A percentile compares a stretch with the other conserved stretches of the same genome.
These are phyloP conservation scores for Yueomyces sp. DNA, from an alignment of 805 yeast species.

Conservation along the genomic window DNA sequence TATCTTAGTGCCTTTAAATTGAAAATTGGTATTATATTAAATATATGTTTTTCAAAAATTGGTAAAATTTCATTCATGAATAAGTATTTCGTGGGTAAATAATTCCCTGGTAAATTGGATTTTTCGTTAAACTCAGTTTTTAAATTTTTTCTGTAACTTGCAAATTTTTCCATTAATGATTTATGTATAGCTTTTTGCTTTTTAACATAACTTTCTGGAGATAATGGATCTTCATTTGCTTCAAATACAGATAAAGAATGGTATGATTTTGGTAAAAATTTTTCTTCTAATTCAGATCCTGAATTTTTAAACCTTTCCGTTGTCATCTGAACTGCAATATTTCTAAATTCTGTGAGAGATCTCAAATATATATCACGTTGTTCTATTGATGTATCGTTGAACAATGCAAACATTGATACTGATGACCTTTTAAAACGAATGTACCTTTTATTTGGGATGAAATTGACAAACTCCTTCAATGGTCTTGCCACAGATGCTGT, in stretches of 20 bases:
- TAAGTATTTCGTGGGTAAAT: constrained; percentile 8
- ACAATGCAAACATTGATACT: constrained; percentile 10
- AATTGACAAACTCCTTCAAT: constrained; percentile 5
- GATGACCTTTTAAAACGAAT: constrained; percentile 20
- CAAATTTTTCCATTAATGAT: constrained; percentile 17
- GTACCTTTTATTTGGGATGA: constrained; percentile 15
- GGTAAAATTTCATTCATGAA: constrained; percentile 13
- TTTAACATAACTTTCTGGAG: constrained; percentile 4
- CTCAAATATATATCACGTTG: constrained; percentile 19
- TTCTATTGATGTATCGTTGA: constrained; percentile 14
- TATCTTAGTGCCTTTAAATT: constrained; percentile 7
- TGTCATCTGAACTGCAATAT: constrained; percentile 12
- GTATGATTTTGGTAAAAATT: constrained; percentile 14
- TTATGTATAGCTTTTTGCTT: constrained; percentile 13
- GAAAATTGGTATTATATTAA: constrained; percentile 15
- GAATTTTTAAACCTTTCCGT: constrained; percentile 5
- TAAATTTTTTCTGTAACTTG: constrained; percentile 11
- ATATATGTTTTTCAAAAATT: constrained; percentile 10
- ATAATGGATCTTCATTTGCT: constrained; percentile 3
- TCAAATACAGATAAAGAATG: constrained; percentile 13
- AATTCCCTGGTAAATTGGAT: constrained; percentile 3
- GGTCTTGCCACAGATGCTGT: not conserved
- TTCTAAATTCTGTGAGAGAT: constrained; percentile 10
- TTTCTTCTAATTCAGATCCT: constrained; percentile 4
- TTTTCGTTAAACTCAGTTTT: constrained; percentile 4